A percentile compares a stretch with the other conserved stretches of the same genome.
phyloP scores from a whole-genome alignment of 495 filamentous ascomycete species.

The Penicillium parvum region DNA sequence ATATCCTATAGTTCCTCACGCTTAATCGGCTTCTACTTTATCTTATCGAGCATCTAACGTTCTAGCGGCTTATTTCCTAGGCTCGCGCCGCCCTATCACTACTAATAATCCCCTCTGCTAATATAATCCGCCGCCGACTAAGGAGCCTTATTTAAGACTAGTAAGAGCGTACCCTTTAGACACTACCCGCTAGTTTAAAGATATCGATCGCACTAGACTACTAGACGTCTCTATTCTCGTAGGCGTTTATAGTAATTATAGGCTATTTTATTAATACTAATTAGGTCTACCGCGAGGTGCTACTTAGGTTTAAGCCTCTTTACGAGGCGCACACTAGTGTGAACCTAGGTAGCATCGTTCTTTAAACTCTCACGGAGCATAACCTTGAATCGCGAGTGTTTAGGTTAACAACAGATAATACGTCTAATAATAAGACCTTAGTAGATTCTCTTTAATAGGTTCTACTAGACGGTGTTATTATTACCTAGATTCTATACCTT shows the following conservation, averaged over 20 bases:
- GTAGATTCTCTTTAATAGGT: too few species aligned
- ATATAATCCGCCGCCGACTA: background rate
- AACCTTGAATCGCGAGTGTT: constrained; percentile 9
- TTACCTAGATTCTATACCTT: constrained; percentile 12
- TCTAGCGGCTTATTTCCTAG: background rate
- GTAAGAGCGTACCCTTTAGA: background rate
- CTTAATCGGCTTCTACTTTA: constrained; percentile 1
- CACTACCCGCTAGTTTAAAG: background rate
- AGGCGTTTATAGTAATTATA: constrained; percentile 7
- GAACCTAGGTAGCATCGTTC: constrained; percentile 7
- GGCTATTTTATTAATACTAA: constrained; percentile 4
- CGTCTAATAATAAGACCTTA: too few species aligned
- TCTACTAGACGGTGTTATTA: too few species aligned
- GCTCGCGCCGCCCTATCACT: background rate
- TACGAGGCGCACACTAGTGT: constrained; percentile 1
- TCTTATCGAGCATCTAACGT: background rate
- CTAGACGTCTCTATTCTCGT: constrained; percentile 10
- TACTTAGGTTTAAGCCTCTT: constrained; percentile 13
- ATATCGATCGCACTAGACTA: constrained; percentile 10
- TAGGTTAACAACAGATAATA: constrained; percentile 8
- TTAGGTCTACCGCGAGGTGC: constrained; percentile 10
- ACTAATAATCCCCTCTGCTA: background rate
- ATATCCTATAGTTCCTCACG: background rate
- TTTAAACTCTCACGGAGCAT: constrained; percentile 6
- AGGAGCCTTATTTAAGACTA: background rate